phyloP scores from a whole-genome alignment of 2,329 filamentous ascomycete genomes.

The Lachnellula hyalina region DNA sequence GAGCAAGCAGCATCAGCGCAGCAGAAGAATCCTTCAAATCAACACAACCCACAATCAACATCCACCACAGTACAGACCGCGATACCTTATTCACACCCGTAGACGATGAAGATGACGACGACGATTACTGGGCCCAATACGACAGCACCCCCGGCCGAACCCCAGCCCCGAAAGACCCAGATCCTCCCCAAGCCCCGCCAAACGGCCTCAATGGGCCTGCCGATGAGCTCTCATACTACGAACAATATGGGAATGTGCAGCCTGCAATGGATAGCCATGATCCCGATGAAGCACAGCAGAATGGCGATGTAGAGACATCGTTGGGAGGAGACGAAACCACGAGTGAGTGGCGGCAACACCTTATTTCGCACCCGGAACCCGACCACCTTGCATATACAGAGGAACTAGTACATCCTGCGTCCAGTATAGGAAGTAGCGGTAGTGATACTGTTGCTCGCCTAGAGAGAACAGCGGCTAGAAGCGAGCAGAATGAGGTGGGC shows the following conservation, averaged over 20 bases:
- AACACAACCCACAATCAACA: conserved; percentile 1
- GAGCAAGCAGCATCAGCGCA: conserved; percentile 46
- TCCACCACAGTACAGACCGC: conserved; percentile 14
- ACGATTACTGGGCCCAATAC: conserved; percentile 77
- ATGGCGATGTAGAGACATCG: conserved; percentile 39
- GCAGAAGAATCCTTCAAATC: conserved; percentile 53
- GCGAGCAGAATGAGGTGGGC: conserved; percentile 62
- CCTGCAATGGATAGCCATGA: conserved; percentile 77
- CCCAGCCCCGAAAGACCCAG: conserved; percentile 56
- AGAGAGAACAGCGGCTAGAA: conserved; percentile 43
- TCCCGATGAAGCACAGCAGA: conserved; percentile 59
- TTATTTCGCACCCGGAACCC: conserved; percentile 11
- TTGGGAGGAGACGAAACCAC: conserved; percentile 39
- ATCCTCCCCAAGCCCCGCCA: conserved; percentile 39
- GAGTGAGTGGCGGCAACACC: conserved; percentile 24
- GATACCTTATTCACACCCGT: conserved; percentile 16
- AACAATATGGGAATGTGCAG: conserved; percentile 72
- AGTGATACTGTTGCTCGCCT: conserved; percentile 52
- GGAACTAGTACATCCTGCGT: conserved; percentile 47
- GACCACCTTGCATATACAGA: conserved; percentile 17
- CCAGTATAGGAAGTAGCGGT: conserved; percentile 51
- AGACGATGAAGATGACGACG: conserved; percentile 61
- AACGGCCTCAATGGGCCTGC: conserved; percentile 15
- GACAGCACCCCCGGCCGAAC: conserved; percentile 64
- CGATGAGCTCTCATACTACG: conserved; percentile 67